phyloP scores from a whole-genome alignment of 2,329 filamentous ascomycete species.

The Fusarium hainanense region DNA sequence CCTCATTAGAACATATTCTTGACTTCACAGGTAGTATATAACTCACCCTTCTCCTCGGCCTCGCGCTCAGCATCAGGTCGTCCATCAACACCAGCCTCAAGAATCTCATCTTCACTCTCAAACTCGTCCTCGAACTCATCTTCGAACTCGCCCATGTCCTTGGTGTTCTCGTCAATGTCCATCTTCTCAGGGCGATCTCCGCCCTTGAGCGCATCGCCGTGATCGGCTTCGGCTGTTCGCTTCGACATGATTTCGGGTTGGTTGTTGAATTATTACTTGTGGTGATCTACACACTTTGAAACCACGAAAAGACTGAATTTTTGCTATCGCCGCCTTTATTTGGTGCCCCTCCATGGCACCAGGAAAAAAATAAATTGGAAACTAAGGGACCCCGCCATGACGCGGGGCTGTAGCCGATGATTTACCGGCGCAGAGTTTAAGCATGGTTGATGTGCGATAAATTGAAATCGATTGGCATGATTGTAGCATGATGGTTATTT shows the following conservation, averaged over 20 bases:
- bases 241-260: constrained; percentile 65
- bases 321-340: constrained; percentile 22
- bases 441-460: not conserved
- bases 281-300: constrained; percentile 8
- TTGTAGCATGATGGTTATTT: not conserved
- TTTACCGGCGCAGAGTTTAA: constrained; percentile 31
- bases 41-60: constrained; percentile 77
- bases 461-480: not conserved
- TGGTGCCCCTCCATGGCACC: constrained; percentile 36
- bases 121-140: constrained; percentile 95
- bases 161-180: constrained; percentile 70
- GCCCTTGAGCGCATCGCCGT: constrained; percentile 65
- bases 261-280: not conserved
- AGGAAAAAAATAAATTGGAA: constrained; percentile 35
- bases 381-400: constrained; percentile 40
- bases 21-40: not conserved
- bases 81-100: constrained; percentile 94
- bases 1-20: not conserved
- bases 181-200: constrained; percentile 71
- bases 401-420: constrained; percentile 29
- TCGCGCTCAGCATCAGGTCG: constrained; percentile 92
- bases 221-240: constrained; percentile 63
- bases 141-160: constrained; percentile 84
- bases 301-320: constrained; percentile 31
- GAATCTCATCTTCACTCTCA: constrained; percentile 88